Evolutionary conservation across 164 flowering plant species (phyloP).

Genomic region (Piper betle): DNA sequence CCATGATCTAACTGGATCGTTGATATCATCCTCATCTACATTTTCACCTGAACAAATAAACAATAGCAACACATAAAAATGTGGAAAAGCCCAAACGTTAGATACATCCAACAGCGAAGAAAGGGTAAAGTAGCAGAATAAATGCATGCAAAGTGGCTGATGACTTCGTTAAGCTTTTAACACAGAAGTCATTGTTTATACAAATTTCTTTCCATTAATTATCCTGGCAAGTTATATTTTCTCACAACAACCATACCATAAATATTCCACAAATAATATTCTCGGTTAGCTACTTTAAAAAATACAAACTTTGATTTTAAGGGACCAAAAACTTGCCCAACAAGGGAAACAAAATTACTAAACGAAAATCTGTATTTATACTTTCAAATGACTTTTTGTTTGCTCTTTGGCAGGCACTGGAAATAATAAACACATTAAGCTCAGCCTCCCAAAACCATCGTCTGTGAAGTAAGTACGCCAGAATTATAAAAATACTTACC

Average conservation of each 20-base stretch:
- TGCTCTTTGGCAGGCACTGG: constrained; percentile 74
- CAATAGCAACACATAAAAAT: neutral
- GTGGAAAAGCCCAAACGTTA: neutral
- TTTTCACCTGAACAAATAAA: constrained; percentile 27
- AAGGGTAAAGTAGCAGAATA: neutral
- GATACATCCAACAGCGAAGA: neutral
- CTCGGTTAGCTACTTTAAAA: neutral
- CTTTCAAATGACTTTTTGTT: constrained; percentile 40
- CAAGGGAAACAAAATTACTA: neutral
- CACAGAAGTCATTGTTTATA: no score
- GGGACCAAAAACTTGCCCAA: no score
- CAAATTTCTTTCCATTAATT: no score
- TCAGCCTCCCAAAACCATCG: no score
- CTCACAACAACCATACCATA: neutral
- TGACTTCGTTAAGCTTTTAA: no score
- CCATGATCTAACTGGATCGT: constrained; percentile 44
- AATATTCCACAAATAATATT: neutral
- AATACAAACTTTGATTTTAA: no score
- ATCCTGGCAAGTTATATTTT: no score
- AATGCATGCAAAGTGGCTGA: no score
- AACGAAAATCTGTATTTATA: neutral
- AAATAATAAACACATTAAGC: constrained; percentile 3
- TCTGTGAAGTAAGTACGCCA: no score
- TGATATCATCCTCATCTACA: constrained; percentile 25
- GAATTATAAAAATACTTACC: constrained; percentile 31